phyloP scores from a whole-genome alignment of 129 eudicot genomes.

The Dittrichia graveolens region DNA sequence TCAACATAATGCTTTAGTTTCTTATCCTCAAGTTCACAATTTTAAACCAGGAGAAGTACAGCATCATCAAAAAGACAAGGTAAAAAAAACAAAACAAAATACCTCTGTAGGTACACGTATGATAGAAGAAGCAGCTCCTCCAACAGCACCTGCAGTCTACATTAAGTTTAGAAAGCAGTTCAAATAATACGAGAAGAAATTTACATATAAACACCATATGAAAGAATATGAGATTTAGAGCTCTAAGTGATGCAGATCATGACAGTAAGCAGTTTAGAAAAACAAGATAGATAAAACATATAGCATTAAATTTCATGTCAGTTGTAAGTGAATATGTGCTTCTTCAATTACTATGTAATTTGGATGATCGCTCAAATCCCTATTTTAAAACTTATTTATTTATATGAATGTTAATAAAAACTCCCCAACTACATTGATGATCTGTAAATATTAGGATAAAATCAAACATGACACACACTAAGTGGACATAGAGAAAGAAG shows the following conservation, averaged over 20 bases:
- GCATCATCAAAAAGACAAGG: too few relatives aligned
- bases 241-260: not conserved
- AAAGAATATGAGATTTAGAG: not conserved
- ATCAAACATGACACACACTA: not conserved
- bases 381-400: not conserved
- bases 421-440: not conserved
- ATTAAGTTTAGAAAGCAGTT: conserved; percentile 23
- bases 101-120: conserved; percentile 91
- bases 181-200: conserved; percentile 9
- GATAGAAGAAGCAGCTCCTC: conserved; percentile 93
- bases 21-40: too few relatives aligned
- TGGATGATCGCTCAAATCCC: not conserved
- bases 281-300: not conserved
- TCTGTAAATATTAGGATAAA: not conserved
- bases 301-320: not conserved
- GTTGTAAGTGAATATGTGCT: not conserved
- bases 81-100: not conserved
- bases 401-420: not conserved
- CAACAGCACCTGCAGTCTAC: conserved; percentile 93
- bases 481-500: conserved; percentile 23
- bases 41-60: too few relatives aligned
- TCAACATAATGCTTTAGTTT: too few relatives aligned
- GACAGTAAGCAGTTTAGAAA: not conserved
- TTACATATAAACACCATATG: not conserved
- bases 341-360: not conserved